Conservation (phyloP, 192 early-diverging fungal genomes). For the Bifiguratus adelaidae region DNA sequence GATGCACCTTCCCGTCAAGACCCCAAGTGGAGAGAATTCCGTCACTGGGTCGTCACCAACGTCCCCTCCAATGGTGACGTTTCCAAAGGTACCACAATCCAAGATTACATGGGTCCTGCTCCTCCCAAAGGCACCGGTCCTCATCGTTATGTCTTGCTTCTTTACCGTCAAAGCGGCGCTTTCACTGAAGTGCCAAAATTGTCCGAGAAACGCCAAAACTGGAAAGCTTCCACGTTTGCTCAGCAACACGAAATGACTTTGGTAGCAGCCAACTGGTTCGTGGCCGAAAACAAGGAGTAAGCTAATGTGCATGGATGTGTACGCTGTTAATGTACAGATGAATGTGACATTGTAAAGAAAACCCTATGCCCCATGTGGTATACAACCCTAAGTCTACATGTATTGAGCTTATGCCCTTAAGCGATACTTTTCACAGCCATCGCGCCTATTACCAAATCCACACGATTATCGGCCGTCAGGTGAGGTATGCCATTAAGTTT, state of each 20-base stretch:
- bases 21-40: slow-evolving; percentile 31
- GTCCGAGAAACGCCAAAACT: slow-evolving; percentile 8
- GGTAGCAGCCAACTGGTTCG: slow-evolving; percentile 34
- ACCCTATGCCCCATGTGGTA: too few relatives aligned
- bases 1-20: slow-evolving; percentile 37
- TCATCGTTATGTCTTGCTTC: slow-evolving; percentile 48
- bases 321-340: too few relatives aligned
- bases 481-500: background rate
- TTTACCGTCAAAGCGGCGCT: slow-evolving; percentile 34
- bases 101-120: slow-evolving; percentile 32
- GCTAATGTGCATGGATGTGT: background rate
- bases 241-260: slow-evolving; percentile 25
- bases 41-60: slow-evolving; percentile 46
- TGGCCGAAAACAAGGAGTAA: slow-evolving; percentile 19
- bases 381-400: too few relatives aligned
- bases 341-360: too few relatives aligned
- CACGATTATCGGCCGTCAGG: background rate
- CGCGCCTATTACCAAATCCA: background rate
- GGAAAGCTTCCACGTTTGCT: slow-evolving; percentile 25
- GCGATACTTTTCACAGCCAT: background rate
- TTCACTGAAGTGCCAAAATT: slow-evolving; percentile 10
- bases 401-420: too few relatives aligned
- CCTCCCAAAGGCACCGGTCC: slow-evolving; percentile 36
- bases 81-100: background rate
- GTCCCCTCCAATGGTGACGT: slow-evolving; percentile 27